Percentiles rank a stretch among this genome's conserved stretches.
Conservation (phyloP, 106 monocot species). For the Amphibolis antarctica region DNA sequence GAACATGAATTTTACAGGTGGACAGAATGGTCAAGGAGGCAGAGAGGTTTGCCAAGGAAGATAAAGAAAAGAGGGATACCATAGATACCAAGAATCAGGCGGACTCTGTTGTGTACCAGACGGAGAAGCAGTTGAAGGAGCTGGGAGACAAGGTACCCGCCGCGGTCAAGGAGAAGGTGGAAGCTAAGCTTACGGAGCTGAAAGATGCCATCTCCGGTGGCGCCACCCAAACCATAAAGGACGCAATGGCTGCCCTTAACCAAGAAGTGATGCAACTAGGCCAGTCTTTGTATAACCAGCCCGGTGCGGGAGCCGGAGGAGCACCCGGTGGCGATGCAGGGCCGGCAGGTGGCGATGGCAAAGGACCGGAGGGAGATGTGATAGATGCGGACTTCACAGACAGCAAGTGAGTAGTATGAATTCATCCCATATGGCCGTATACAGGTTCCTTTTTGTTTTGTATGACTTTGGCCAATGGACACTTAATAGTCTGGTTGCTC, state of each 20-base stretch:
- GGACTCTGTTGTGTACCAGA: conserved; percentile 70
- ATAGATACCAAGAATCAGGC: conserved; percentile 91
- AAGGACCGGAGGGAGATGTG: conserved; percentile 44
- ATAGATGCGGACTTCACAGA: conserved; percentile 93
- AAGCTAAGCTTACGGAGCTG: conserved; percentile 60
- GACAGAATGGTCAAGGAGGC: conserved; percentile 84
- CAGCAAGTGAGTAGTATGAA: conserved; percentile 43
- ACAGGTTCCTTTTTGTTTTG: not conserved
- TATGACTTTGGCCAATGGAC: too few species aligned
- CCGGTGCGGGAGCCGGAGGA: conserved; percentile 26
- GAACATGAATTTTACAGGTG: conserved; percentile 31
- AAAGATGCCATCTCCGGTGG: conserved; percentile 56
- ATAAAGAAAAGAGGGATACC: conserved; percentile 83
- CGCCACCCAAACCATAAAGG: conserved; percentile 57
- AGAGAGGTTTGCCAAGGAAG: conserved; percentile 77
- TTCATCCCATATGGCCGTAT: not conserved
- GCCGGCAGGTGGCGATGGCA: conserved; percentile 1
- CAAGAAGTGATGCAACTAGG: conserved; percentile 91
- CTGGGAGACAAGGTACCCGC: conserved; percentile 70
- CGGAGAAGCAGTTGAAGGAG: conserved; percentile 85
- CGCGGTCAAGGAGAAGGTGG: conserved; percentile 65
- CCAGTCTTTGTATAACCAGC: conserved; percentile 75
- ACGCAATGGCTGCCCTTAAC: conserved; percentile 58
- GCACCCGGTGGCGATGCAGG: conserved; percentile 14
- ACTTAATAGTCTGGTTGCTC: too few species aligned